These are phyloP conservation scores for Oxyria digyna DNA, from an alignment of 148 eudicot species.

Conservation along the genomic window DNA sequence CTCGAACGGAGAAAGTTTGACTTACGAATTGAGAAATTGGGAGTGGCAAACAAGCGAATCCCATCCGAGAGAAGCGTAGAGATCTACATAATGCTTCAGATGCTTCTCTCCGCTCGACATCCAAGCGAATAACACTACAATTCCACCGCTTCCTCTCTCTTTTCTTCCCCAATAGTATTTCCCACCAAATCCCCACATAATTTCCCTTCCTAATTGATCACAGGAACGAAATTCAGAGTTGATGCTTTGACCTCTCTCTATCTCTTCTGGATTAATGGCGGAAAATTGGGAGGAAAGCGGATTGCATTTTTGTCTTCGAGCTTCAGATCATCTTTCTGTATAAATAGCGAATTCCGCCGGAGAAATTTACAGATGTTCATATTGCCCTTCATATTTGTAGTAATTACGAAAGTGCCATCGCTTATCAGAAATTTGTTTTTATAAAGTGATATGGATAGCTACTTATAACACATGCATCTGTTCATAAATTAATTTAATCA, in stretches of 20 bases:
- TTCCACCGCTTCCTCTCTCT: slow-evolving; percentile 29
- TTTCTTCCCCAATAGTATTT: slow-evolving; percentile 73
- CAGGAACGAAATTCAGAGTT: background rate
- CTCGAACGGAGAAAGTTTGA: slow-evolving; percentile 1
- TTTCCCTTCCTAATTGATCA: background rate
- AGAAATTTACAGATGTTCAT: background rate
- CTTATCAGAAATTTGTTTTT: background rate
- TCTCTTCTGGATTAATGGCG: slow-evolving; percentile 1
- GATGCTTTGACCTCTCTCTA: background rate
- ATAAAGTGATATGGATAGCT: background rate
- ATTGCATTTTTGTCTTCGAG: background rate
- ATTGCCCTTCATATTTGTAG: background rate
- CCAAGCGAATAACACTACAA: slow-evolving; percentile 82
- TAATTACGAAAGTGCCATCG: background rate
- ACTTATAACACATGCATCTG: slow-evolving; percentile 2
- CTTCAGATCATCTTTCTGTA: background rate
- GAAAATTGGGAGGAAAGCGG: background rate
- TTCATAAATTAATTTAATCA: background rate
- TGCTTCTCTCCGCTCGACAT: slow-evolving; percentile 84
- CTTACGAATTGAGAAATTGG: slow-evolving; percentile 85
- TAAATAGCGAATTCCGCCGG: background rate
- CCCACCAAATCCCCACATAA: slow-evolving; percentile 97
- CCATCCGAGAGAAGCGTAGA: slow-evolving; percentile 84
- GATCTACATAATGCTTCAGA: slow-evolving; percentile 64
- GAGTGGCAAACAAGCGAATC: slow-evolving; percentile 81